These are phyloP conservation scores for Linnemannia hyalina DNA, from an alignment of 192 early-diverging fungal genomes.

Conservation along the genomic window DNA sequence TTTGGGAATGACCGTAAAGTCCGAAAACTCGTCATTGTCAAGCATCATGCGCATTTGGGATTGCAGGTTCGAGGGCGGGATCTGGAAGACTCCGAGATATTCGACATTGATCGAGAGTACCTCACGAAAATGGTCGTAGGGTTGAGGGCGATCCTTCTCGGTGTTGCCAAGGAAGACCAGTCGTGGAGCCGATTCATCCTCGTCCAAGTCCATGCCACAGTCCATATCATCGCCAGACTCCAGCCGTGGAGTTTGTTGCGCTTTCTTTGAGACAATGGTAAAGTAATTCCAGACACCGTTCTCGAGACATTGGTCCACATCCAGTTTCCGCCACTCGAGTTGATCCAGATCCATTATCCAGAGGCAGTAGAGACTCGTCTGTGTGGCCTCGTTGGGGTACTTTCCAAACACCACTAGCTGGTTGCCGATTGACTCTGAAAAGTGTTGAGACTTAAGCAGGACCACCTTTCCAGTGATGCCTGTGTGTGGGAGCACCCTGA, in stretches of 20 bases:
- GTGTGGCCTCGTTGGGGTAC: slow-evolving; percentile 53
- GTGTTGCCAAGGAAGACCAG: slow-evolving; percentile 69
- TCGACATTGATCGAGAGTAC: slow-evolving; percentile 68
- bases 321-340: slow-evolving; percentile 68
- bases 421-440: slow-evolving; percentile 68
- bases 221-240: slow-evolving; percentile 3
- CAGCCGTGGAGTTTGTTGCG: slow-evolving; percentile 11
- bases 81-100: slow-evolving; percentile 64
- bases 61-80: slow-evolving; percentile 57
- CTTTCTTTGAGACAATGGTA: slow-evolving; percentile 56
- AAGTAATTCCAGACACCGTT: slow-evolving; percentile 72
- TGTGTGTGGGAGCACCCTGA: slow-evolving; percentile 52
- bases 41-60: slow-evolving; percentile 64
- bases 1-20: slow-evolving; percentile 64
- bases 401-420: slow-evolving; percentile 67
- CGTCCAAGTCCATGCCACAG: slow-evolving; percentile 26
- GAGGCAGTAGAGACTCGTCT: slow-evolving; percentile 57
- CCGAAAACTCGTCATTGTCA: slow-evolving; percentile 65
- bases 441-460: slow-evolving; percentile 70
- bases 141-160: slow-evolving; percentile 64
- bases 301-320: slow-evolving; percentile 62
- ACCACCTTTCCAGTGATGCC: slow-evolving; percentile 61
- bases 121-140: slow-evolving; percentile 70
- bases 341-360: slow-evolving; percentile 73
- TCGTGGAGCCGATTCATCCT: slow-evolving; percentile 40